A percentile compares a stretch with the other conserved stretches of the same genome.
Evolutionary conservation across 2,329 filamentous ascomycete genomes (phyloP).

Genomic region (Botryosphaeria dothidea): DNA sequence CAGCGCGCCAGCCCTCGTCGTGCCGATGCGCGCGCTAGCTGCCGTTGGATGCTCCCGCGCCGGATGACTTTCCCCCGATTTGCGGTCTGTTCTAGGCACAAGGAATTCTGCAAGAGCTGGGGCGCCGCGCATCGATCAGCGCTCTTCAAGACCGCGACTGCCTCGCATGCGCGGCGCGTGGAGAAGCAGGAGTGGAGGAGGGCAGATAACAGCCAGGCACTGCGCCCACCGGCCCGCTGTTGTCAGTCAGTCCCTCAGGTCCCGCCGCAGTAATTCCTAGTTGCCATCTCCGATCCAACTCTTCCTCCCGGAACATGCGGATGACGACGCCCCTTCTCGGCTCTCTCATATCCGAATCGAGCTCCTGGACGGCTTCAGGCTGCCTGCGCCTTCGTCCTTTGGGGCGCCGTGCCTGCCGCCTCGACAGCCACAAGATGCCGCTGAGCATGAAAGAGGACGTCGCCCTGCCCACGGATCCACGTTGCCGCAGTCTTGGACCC

Average conservation of each 20-base stretch:
- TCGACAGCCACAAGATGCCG: neutral
- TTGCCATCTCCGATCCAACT: neutral
- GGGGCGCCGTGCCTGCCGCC: neutral
- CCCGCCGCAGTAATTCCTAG: constrained; percentile 1
- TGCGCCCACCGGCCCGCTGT: too few relatives aligned
- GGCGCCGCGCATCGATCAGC: constrained; percentile 2
- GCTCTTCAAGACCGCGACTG: neutral
- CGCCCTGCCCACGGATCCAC: neutral
- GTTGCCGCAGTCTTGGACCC: neutral
- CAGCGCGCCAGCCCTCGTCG: neutral
- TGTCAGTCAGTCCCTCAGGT: neutral
- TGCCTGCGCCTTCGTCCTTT: neutral
- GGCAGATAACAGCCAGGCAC: neutral
- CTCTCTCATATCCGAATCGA: constrained; percentile 6
- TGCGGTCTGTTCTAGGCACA: neutral
- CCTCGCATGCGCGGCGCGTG: constrained; percentile 10
- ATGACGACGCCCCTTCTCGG: constrained; percentile 12
- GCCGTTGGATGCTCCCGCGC: constrained; percentile 1
- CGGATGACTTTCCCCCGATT: neutral
- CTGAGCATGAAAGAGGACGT: neutral
- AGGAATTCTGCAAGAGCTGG: neutral
- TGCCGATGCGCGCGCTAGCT: constrained; percentile 4
- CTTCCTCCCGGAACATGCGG: neutral
- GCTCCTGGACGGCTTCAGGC: neutral
- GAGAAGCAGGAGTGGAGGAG: constrained; percentile 3